A percentile compares a stretch with the other conserved stretches of the same genome.
phyloP scores from a whole-genome alignment of 1,284 basidiomycete genomes.

The Tausonia pullulans region DNA sequence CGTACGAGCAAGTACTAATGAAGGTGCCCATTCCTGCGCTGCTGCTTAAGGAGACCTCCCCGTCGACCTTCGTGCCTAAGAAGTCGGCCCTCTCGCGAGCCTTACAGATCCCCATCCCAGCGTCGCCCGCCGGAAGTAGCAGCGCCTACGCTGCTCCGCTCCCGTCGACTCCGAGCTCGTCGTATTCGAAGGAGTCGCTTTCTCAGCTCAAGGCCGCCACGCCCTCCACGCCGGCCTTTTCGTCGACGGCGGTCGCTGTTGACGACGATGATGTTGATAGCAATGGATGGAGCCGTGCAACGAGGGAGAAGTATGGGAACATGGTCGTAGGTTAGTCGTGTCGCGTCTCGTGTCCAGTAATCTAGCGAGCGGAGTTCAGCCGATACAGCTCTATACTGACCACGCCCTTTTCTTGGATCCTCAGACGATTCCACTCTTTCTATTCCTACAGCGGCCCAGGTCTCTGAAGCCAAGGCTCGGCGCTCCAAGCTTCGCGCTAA shows the following conservation, averaged over 20 bases:
- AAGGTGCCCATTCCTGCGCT: too few relatives aligned
- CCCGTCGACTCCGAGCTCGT: constrained; percentile 40
- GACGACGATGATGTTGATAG: constrained; percentile 35
- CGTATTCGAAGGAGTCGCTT: constrained; percentile 66
- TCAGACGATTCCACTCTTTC: constrained; percentile 5
- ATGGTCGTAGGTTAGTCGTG: constrained; percentile 13
- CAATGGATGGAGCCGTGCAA: constrained; percentile 22
- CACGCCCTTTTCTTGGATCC: constrained; percentile 4
- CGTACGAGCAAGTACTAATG: too few relatives aligned
- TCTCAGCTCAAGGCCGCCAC: constrained; percentile 74
- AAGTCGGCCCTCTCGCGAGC: constrained; percentile 34
- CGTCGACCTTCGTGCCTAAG: constrained; percentile 30
- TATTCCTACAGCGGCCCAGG: constrained; percentile 65
- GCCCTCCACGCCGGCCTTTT: constrained; percentile 43
- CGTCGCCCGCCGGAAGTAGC: not conserved
- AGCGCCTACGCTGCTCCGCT: constrained; percentile 41
- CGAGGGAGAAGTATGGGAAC: constrained; percentile 31
- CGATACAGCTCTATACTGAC: too few relatives aligned
- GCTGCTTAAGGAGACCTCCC: constrained; percentile 19
- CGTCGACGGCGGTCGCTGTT: constrained; percentile 11
- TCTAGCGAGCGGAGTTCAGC: not conserved
- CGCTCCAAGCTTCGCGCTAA: constrained; percentile 39
- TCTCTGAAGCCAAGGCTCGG: constrained; percentile 65
- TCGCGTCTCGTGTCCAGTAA: not conserved
- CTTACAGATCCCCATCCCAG: constrained; percentile 23